phyloP scores from a whole-genome alignment of 495 filamentous ascomycete species.

The Pyrenula aspistea region DNA sequence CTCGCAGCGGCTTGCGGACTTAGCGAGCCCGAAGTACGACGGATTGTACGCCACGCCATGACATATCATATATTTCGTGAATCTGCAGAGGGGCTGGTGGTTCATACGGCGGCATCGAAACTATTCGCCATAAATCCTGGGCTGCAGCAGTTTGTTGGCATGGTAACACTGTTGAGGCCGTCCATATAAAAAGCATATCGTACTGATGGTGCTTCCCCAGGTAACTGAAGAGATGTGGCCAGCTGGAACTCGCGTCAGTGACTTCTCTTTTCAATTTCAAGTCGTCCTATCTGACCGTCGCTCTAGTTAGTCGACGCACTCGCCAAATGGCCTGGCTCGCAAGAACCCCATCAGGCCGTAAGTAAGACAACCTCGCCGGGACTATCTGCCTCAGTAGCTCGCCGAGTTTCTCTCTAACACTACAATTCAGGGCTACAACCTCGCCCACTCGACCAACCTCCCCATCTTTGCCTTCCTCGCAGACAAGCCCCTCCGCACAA shows the following conservation, averaged over 20 bases:
- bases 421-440: conserved; percentile 13
- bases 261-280: no score
- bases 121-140: conserved; percentile 6
- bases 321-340: neutral
- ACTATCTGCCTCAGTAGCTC: no score
- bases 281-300: neutral
- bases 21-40: conserved; percentile 30
- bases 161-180: no score
- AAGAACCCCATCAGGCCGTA: neutral
- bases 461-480: conserved; percentile 13
- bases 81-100: conserved; percentile 28
- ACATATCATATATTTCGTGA: conserved; percentile 44
- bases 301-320: neutral
- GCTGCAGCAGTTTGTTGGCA: no score
- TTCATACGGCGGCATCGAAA: conserved; percentile 32
- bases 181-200: no score
- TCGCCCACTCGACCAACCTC: conserved; percentile 14
- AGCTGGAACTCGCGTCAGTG: no score
- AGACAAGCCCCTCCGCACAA: neutral
- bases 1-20: conserved; percentile 27
- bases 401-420: no score
- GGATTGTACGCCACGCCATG: conserved; percentile 39
- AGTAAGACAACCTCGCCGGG: no score
- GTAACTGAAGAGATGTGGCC: no score
- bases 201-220: no score